Evolutionary conservation across 176 grass and related monocot genomes (phyloP).

Genomic region (Zoysia japonica): DNA sequence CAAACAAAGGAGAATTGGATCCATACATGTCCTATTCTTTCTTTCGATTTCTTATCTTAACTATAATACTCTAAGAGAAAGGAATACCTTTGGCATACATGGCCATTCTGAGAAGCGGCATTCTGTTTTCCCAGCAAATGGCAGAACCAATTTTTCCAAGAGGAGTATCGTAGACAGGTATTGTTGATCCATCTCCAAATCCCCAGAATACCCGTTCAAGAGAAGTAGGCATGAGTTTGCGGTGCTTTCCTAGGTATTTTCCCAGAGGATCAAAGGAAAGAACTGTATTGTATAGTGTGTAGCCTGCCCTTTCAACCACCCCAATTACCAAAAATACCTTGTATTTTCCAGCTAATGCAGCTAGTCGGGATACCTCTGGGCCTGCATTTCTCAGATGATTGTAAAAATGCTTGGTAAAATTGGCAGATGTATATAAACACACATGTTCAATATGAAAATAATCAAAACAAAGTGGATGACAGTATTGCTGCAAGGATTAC

Average conservation of each 20-base stretch:
- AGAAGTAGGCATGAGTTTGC: conserved; percentile 82
- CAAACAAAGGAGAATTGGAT: conserved; percentile 30
- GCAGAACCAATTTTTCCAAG: conserved; percentile 77
- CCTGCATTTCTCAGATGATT: conserved; percentile 45
- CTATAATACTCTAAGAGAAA: conserved; percentile 3
- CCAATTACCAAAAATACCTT: conserved; percentile 89
- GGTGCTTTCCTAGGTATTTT: conserved; percentile 81
- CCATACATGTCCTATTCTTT: not conserved
- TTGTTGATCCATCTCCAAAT: conserved; percentile 90
- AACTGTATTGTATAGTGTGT: conserved; percentile 79
- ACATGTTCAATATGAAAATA: not conserved
- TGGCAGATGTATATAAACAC: conserved; percentile 9
- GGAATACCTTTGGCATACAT: conserved; percentile 90
- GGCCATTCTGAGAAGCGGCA: conserved; percentile 84
- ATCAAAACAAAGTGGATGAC: not conserved
- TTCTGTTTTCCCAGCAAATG: conserved; percentile 96
- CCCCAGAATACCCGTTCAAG: conserved; percentile 86
- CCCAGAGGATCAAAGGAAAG: conserved; percentile 80
- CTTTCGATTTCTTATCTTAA: not conserved
- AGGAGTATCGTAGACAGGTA: conserved; percentile 90
- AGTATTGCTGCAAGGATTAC: not conserved
- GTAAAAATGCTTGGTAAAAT: conserved; percentile 14
- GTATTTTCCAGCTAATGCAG: conserved; percentile 77
- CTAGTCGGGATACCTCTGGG: conserved; percentile 73
- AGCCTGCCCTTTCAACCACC: conserved; percentile 80